Evolutionary conservation across 2,329 filamentous ascomycete species (phyloP), one percentile per base, ranked within the genome.

Genomic region (Periconia sp.): DNA sequence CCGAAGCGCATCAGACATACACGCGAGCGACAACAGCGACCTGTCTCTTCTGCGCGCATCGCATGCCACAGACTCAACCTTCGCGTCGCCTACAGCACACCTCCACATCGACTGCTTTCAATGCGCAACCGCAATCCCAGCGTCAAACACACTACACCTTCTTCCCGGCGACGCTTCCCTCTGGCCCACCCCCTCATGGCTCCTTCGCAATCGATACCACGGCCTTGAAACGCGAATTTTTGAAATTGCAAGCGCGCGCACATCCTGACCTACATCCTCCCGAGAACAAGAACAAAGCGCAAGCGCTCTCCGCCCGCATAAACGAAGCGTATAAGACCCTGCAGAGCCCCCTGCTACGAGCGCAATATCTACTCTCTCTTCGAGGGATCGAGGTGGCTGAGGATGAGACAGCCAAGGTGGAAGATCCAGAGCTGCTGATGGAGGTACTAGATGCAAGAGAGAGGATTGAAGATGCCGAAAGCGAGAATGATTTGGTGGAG

Each of bases 271-370:
- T 86, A 47, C 73, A 75, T 16, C 68, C 74, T 0, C 57, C 63
- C n/a, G 60, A 72, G 4, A 63, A 73, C 25, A 84, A 84, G 57
- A 72, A 74, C 28, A 75, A 80, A 34, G 90, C 91, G 15, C 89
- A 95, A 69, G 87, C 84, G 0, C 76, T 85, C n/a, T 94, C 88
- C 8, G 82, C 89, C 6, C 80, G 83, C 18, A 92, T 97, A 69
- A 97, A 97, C 77, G 86, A 91, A 54, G 94, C 94, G 1, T 97
- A 95, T 78, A 86, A 84, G 62, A 96, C 92, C 3, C 81, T 99
- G 1, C 76, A 82, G 36, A 83, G 86, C 56, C 92, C 94, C 12
- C 76, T 99, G 10, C 71, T 82, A 34, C 83, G 94, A 17, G 92
- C 92, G n/a, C 90, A 96, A 68, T 96, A 97, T 67, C 74, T 97